These are phyloP conservation scores for Beauveria pseudobassiana DNA, from an alignment of 2,329 filamentous ascomycete genomes.

Conservation along the genomic window DNA sequence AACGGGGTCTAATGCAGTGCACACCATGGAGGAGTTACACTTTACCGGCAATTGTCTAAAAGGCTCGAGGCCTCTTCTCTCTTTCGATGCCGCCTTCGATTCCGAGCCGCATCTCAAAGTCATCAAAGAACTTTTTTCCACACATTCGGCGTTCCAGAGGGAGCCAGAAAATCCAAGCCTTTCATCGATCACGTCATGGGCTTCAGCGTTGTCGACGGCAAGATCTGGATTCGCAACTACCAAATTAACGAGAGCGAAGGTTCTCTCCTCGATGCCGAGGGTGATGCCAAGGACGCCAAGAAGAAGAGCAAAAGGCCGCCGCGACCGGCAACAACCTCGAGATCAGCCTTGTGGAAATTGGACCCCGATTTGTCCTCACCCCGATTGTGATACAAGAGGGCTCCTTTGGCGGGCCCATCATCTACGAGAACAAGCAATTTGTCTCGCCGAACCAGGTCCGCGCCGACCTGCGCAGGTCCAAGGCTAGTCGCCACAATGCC, in stretches of 20 bases:
- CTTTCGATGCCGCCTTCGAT: conserved; percentile 85
- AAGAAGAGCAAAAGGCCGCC: conserved; percentile 29
- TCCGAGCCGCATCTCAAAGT: conserved; percentile 70
- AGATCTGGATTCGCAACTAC: conserved; percentile 94
- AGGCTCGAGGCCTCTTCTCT: conserved; percentile 82
- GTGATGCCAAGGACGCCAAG: conserved; percentile 37
- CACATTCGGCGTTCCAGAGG: conserved; percentile 85
- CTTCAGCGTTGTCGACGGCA: conserved; percentile 84
- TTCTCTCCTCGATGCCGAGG: conserved; percentile 35
- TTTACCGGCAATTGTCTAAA: conserved; percentile 97
- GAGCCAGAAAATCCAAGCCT: conserved; percentile 82
- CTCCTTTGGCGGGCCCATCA: conserved; percentile 89
- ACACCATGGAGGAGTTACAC: conserved; percentile 94
- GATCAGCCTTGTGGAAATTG: conserved; percentile 82
- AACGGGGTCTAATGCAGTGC: conserved; percentile 45
- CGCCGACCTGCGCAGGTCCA: conserved; percentile 67
- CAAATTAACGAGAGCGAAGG: conserved; percentile 80
- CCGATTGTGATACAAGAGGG: conserved; percentile 94
- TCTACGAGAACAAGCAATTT: conserved; percentile 97
- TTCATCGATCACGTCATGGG: conserved; percentile 94
- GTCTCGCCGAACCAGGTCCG: conserved; percentile 93
- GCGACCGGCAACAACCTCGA: conserved; percentile 71
- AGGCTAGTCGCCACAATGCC: conserved; percentile 70
- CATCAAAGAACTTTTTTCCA: conserved; percentile 88
- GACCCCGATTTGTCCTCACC: conserved; percentile 84